These are phyloP conservation scores for Astragalus membranaceus DNA, from an alignment of 306 rosid genomes.

Conservation along the genomic window DNA sequence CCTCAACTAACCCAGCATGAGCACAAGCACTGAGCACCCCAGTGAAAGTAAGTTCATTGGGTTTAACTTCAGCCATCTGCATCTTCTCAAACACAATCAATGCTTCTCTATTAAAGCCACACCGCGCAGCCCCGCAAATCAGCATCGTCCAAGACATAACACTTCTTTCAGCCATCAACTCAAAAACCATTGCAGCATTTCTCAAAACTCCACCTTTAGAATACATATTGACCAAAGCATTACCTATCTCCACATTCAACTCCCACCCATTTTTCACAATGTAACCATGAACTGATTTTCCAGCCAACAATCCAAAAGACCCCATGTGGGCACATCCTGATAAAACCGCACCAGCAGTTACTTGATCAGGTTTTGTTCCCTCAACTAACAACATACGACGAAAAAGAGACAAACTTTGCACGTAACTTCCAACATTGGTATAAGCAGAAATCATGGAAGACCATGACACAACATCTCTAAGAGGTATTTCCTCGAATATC, in stretches of 20 bases:
- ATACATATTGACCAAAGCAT: constrained; percentile 54
- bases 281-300: constrained; percentile 65
- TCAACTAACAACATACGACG: constrained; percentile 42
- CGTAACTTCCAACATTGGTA: constrained; percentile 2
- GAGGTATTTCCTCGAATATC: constrained; percentile 41
- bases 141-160: constrained; percentile 50
- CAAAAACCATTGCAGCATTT: constrained; percentile 41
- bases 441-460: constrained; percentile 53
- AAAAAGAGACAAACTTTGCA: constrained; percentile 33
- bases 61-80: constrained; percentile 35
- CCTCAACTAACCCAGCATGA: constrained; percentile 39
- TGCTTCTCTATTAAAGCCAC: constrained; percentile 40
- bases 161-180: constrained; percentile 34
- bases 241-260: constrained; percentile 43
- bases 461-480: constrained; percentile 42
- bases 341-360: constrained; percentile 30
- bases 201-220: constrained; percentile 47
- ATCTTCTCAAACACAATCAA: constrained; percentile 43
- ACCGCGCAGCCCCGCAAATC: constrained; percentile 44
- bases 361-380: constrained; percentile 32
- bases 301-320: constrained; percentile 38
- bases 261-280: constrained; percentile 47
- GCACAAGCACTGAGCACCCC: constrained; percentile 59
- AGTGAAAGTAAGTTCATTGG: constrained; percentile 57
- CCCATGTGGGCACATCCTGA: constrained; percentile 52